Evolutionary conservation across 768 basidiomycete genomes (phyloP).

Genomic region (Leucocoprinus leucothites): DNA sequence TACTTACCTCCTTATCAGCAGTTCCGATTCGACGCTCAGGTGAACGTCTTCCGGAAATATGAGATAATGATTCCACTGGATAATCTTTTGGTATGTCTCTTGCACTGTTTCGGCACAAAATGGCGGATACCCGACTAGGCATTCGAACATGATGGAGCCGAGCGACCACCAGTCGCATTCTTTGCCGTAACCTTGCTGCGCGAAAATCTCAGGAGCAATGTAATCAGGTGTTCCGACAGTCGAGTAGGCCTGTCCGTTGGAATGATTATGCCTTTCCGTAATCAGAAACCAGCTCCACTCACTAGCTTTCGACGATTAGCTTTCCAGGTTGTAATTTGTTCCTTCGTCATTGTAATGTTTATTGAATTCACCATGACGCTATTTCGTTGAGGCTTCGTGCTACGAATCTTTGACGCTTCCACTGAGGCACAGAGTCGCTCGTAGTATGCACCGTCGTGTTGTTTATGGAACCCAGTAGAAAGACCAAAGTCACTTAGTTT

Average conservation of each 20-base stretch:
- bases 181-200: conserved; percentile 95
- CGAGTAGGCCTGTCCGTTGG: conserved; percentile 75
- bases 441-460: conserved; percentile 95
- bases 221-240: conserved; percentile 97
- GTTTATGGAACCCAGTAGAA: conserved; percentile 99
- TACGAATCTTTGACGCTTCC: conserved; percentile 56
- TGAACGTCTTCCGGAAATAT: conserved; percentile 93
- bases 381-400: conserved; percentile 64
- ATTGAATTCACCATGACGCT: conserved; percentile 98
- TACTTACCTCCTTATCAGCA: conserved; percentile 75
- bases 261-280: background rate
- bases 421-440: conserved; percentile 58
- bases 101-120: conserved; percentile 95
- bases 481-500: conserved; percentile 98
- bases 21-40: conserved; percentile 87
- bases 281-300: conserved; percentile 18
- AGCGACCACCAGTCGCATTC: conserved; percentile 99
- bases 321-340: conserved; percentile 97
- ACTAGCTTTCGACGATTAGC: conserved; percentile 95
- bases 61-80: conserved; percentile 88
- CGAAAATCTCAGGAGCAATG: conserved; percentile 96
- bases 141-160: conserved; percentile 98
- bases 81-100: conserved; percentile 97
- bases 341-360: conserved; percentile 92
- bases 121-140: conserved; percentile 93